Evolutionary conservation across 306 rosid species (phyloP), one percentile per base, ranked within the genome.

Genomic region (Cyclanthera cordifolia): DNA sequence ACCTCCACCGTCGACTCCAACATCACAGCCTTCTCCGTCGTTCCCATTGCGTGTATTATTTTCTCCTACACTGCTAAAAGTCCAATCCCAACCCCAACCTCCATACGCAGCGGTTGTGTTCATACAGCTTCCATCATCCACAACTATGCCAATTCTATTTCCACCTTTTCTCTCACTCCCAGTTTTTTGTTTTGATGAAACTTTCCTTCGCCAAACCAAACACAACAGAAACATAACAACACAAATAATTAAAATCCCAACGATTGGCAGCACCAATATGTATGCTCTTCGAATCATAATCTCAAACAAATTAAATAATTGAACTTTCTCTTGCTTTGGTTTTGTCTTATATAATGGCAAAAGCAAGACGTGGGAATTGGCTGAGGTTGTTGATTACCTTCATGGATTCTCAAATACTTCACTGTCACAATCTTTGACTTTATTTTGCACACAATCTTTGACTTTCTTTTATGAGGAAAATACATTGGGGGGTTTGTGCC

Each of bases 361-460:
- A 28, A 57, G n/a, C 3, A 55, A 55, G 43, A 13, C 25, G 12
- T 25, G 65, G 65, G 65, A 12, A 16, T 27, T 30, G 46, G 12
- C 2, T 30, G 27, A 20, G 27, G 14, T 59, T 59, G 4, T 25
- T 16, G 20, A 59, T 59, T n/a, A n/a, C n/a, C 4, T 25, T 32
- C 11, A 59, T 8, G 24, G 19, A 34, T 30, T 20, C 25, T 20
- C 50, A 37, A 37, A 61, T 61, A 11, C 2, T 60, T 17, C 48
- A 37, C 5, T 37, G 10, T 12, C n/a, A 61, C 9, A 37, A 19
- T 19, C 17, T 19, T 19, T 61, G 46, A 15, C 39, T 9, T 61
- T 37, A 25, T 19, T 58, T 61, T 61, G 50, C 41, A 34, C 68
- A 61, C 48, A 61, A 19, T 61, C 30, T 61, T 39, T 61, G 68